Base-by-base conservation (phyloP, 306 rosid genomes). In the Elaeagnus macrophylla region DNA sequence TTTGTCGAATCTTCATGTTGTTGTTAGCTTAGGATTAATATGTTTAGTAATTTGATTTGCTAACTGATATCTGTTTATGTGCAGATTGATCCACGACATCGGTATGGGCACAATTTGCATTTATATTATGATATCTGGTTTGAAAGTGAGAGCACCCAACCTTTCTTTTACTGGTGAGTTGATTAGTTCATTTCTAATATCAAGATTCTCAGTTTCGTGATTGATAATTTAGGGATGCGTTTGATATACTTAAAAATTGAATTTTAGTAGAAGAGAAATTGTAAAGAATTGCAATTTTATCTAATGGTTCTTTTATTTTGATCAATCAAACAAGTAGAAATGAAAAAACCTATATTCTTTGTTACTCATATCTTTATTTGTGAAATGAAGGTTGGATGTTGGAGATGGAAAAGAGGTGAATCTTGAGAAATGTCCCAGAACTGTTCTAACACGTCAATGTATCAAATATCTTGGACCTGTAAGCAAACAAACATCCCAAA, bases 11-110 rank as follows among this genome's bases (percentile, higher is more conserved):
- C 49, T 45, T 13, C 17, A 45, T 45, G 7, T 45, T 13, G 49
- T 17, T 17, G 15, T 17, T 13, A 13, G 32, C 32, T 25, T 25
- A 25, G 4, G 32, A 25, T 25, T 2, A 25, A 25, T 25, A 25
- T 25, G 32, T 25, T 25, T 25, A 25, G 32, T 25, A 25, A 25
- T 25, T 25, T 25, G 32, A 9, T 48, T 36, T 66, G 44, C 54
- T 62, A 14, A 14, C 25, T 68, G 7, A 60, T 14, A 13, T 48
- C 12, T 38, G 32, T 25, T 25, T 25, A 25, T 25, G 32, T 25
- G 46, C 76, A 89, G 97, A 89, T 89, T 64, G 97, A 89, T 56
- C 94, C 97, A 59, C 94, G 97, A 16, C 97, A 89, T 69, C 87
- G 97, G 10, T 89, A 89, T 55, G 97, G 97, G 54, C 97, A 89